These are phyloP conservation scores for Trypanosoma congolense DNA, from an alignment of 208 protist genomes.

Conservation along the genomic window DNA sequence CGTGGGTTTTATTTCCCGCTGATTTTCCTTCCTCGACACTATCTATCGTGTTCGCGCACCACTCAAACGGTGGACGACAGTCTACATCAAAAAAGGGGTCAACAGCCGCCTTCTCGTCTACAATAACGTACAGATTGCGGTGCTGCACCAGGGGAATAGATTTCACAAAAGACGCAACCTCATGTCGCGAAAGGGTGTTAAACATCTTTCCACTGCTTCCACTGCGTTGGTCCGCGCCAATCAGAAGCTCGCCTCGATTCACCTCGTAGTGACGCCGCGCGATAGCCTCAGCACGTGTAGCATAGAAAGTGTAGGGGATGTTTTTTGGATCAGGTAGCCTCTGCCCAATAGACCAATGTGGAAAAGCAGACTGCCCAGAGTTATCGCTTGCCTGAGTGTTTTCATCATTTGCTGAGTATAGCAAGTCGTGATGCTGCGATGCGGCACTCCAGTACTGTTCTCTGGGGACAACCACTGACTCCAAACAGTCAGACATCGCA, in stretches of 20 bases:
- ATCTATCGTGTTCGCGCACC: conserved; percentile 1
- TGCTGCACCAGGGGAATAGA: conserved; percentile 36
- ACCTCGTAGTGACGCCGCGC: conserved; percentile 37
- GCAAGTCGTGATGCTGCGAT: conserved; percentile 13
- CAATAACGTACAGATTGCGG: conserved; percentile 74
- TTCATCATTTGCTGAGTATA: not conserved
- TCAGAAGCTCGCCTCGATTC: conserved; percentile 31
- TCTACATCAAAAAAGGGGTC: conserved; percentile 88
- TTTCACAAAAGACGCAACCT: conserved; percentile 43
- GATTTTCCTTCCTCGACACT: not conserved
- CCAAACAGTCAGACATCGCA: conserved; percentile 38
- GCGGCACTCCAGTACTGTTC: conserved; percentile 63
- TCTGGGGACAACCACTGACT: conserved; percentile 42
- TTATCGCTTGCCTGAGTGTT: not conserved
- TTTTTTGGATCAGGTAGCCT: conserved; percentile 39
- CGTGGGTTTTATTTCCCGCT: not conserved
- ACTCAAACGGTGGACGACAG: conserved; percentile 21
- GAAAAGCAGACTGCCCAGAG: not conserved
- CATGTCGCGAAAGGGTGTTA: conserved; percentile 37
- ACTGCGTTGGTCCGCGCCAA: conserved; percentile 41
- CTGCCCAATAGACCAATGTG: not conserved
- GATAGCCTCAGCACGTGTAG: conserved; percentile 52
- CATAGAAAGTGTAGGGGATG: conserved; percentile 57
- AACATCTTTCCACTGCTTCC: conserved; percentile 67
- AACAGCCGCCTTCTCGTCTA: conserved; percentile 60